Base-by-base conservation (phyloP, 805 yeast species). In the Ogataea sp. region DNA sequence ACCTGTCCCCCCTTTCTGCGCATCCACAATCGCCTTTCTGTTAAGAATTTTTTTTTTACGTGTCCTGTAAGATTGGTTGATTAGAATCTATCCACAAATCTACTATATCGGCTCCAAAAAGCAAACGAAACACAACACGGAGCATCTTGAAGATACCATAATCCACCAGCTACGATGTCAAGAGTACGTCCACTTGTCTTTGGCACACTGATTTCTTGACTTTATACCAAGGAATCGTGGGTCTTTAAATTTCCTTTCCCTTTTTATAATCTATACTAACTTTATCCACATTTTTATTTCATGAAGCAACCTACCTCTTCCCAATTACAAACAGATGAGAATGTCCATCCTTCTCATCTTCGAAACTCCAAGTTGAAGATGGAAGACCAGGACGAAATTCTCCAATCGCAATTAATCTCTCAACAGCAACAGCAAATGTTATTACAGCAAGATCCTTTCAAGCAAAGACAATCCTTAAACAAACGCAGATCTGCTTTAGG, bases 251-350 rank as follows among this genome's bases (percentile, higher is more conserved):
- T 16, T 15, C 15, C 11, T 28, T 15, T 28, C 15, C 15, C 4
- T 6, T 16, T 28, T 6, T n/a, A 28, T n/a, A 15, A 17, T 15
- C 4, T 17, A 30, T 30, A 30, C 21, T 30, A 30, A 17, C 17
- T 30, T 18, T 8, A 4, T 17, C 18, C 6, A 6, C 21, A 8
- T n/a, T n/a, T 10, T 29, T 15, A 6, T 13, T 8, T n/a, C 10
- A 6, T 29, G 6, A 11, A 30, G 33, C 23, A 30, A 7, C 33
- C 18, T 3, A 30, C 8, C 4, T 30, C 26, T 23, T 49, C 57
- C 16, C 52, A 47, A 33, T 53, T 57, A 52, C 61, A 55, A 40
- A 39, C 52, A 32, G 57, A 56, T 27, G 62, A 57, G 43, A 57
- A 57, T 38, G 44, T 53, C 31, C 52, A 21, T 15, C 28, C 20